Percentiles rank a stretch among this genome's conserved stretches.
Conservation (phyloP, 1,139 yeast genomes). For the Arxiozyma telluris region DNA sequence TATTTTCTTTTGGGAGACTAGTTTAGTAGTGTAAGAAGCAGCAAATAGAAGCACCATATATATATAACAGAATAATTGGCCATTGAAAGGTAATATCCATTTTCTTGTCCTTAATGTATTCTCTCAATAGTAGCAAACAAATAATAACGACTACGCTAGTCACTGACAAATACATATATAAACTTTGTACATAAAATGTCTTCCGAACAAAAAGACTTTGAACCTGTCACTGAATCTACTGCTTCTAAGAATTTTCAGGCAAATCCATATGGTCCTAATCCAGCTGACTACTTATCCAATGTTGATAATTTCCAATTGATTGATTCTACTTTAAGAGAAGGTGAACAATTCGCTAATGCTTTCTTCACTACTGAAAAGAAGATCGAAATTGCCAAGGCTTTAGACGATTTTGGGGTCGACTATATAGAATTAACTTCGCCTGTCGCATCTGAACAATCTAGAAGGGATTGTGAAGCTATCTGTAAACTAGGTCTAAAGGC, state of each 20-base stretch:
- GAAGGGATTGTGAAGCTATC: slow-evolving; percentile 92
- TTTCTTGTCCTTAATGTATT: too few species aligned
- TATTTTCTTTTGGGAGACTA: too few species aligned
- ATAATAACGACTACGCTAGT: not conserved
- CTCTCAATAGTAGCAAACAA: too few species aligned
- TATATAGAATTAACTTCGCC: slow-evolving; percentile 96
- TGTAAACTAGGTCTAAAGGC: slow-evolving; percentile 95
- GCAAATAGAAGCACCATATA: too few species aligned
- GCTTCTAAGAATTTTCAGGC: slow-evolving; percentile 1
- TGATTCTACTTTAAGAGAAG: slow-evolving; percentile 94
- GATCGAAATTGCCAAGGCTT: slow-evolving; percentile 93
- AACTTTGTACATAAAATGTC: not conserved
- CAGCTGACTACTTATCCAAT: slow-evolving; percentile 83
- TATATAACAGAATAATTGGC: too few species aligned
- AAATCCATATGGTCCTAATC: slow-evolving; percentile 94
- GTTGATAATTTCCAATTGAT: slow-evolving; percentile 83
- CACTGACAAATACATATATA: not conserved
- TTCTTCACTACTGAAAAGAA: slow-evolving; percentile 91
- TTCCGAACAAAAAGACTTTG: slow-evolving; percentile 1
- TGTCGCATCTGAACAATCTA: slow-evolving; percentile 91
- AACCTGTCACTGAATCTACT: slow-evolving; percentile 5
- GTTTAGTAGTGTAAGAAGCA: too few species aligned
- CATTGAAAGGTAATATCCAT: too few species aligned
- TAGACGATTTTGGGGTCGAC: slow-evolving; percentile 96
- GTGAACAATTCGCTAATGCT: slow-evolving; percentile 97